Conservation (phyloP, 139 green algal genomes). For the Diplosphaera chodatii region DNA sequence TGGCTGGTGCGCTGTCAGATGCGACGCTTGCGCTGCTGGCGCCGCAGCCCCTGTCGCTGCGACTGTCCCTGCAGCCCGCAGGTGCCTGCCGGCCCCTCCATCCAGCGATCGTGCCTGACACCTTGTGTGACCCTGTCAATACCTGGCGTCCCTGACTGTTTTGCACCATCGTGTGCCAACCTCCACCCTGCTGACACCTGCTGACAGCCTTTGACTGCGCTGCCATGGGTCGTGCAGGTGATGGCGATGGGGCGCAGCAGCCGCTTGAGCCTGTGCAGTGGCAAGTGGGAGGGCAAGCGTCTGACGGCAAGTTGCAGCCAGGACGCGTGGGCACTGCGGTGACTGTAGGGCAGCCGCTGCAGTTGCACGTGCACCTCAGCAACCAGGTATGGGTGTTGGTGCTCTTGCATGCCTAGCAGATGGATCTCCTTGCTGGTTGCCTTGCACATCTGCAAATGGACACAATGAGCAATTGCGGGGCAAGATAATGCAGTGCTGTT, state of each 20-base stretch:
- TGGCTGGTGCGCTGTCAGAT: conserved; percentile 11
- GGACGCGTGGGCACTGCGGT: neutral
- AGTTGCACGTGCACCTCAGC: neutral
- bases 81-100: neutral
- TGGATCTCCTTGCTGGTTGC: no score
- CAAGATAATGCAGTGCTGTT: no score
- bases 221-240: neutral
- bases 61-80: neutral
- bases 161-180: neutral
- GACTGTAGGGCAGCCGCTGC: neutral
- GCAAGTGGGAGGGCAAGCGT: neutral
- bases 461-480: no score
- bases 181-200: neutral
- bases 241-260: conserved; percentile 2
- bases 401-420: no score
- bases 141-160: no score
- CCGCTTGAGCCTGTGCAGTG: neutral
- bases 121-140: no score
- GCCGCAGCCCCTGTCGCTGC: conserved; percentile 2
- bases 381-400: neutral
- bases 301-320: conserved; percentile 1
- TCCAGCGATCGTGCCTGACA: no score
- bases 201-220: neutral
- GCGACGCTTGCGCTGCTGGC: conserved; percentile 12
- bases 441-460: no score